Evolutionary conservation across 768 basidiomycete genomes (phyloP).

Genomic region (Lactarius indigo): DNA sequence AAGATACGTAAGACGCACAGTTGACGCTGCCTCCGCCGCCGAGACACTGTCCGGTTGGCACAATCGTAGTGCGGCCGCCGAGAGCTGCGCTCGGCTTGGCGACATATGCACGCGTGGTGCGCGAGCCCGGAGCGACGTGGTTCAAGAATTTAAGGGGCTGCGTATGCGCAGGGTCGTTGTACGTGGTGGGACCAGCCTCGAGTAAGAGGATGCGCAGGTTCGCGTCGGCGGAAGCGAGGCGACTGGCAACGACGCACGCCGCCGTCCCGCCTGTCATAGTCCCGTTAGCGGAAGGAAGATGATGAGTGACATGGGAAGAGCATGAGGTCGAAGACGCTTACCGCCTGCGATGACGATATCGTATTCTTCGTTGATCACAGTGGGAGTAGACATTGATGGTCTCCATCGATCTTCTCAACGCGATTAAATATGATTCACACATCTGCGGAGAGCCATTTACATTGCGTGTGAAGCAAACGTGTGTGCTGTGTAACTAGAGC

Average conservation of each 20-base stretch:
- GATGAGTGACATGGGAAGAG: not conserved
- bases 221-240: conserved; percentile 52
- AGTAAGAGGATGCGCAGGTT: conserved; percentile 54
- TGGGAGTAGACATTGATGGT: conserved; percentile 3
- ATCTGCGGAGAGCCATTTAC: too few species aligned
- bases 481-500: not conserved
- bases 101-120: conserved; percentile 42
- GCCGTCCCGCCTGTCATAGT: conserved; percentile 43
- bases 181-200: conserved; percentile 54
- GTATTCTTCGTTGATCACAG: conserved; percentile 27
- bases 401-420: not conserved
- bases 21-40: conserved; percentile 64
- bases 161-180: conserved; percentile 43
- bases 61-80: conserved; percentile 42
- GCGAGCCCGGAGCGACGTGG: conserved; percentile 38
- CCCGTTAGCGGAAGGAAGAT: not conserved
- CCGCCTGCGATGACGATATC: conserved; percentile 63
- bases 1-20: conserved; percentile 35
- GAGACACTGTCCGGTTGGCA: conserved; percentile 46
- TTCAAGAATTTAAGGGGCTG: conserved; percentile 52
- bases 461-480: too few species aligned
- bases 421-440: not conserved
- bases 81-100: conserved; percentile 40
- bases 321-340: conserved; percentile 25
- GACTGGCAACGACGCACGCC: conserved; percentile 53